Conservation (phyloP, 1,139 yeast species). For the Saccharomyces hybrid region DNA sequence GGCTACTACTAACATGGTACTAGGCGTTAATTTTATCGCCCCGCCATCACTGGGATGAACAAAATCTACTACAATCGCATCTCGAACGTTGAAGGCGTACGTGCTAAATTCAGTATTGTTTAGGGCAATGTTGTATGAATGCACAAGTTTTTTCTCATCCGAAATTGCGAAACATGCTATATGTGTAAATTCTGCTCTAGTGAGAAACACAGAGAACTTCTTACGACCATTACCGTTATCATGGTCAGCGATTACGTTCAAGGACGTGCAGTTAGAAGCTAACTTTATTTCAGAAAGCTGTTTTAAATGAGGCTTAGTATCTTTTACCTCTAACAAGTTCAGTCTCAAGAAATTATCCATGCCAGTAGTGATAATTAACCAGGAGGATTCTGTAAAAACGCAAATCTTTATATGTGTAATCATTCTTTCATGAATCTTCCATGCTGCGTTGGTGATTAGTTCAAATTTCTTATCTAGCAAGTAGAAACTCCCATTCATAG, state of each 20-base stretch:
- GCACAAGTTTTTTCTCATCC: constrained; percentile 22
- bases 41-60: constrained; percentile 12
- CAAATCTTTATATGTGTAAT: constrained; percentile 35
- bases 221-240: constrained; percentile 10
- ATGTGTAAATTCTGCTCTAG: constrained; percentile 55
- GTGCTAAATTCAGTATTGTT: constrained; percentile 73
- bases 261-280: constrained; percentile 43
- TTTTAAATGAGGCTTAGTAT: constrained; percentile 14
- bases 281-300: constrained; percentile 35
- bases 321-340: constrained; percentile 29
- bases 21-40: constrained; percentile 12
- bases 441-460: background rate
- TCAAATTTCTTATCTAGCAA: constrained; percentile 11
- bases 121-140: constrained; percentile 47
- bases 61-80: constrained; percentile 32
- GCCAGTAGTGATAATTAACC: constrained; percentile 50
- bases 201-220: constrained; percentile 41
- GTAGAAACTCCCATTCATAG: constrained; percentile 34
- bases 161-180: constrained; percentile 37
- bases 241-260: constrained; percentile 33
- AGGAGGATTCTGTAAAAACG: constrained; percentile 15
- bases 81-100: constrained; percentile 56
- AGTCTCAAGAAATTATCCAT: constrained; percentile 49
- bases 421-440: constrained; percentile 37
- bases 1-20: constrained; percentile 44